Base-by-base conservation (phyloP, 495 filamentous ascomycete species). In the Penicillium cosmopolitanum region DNA sequence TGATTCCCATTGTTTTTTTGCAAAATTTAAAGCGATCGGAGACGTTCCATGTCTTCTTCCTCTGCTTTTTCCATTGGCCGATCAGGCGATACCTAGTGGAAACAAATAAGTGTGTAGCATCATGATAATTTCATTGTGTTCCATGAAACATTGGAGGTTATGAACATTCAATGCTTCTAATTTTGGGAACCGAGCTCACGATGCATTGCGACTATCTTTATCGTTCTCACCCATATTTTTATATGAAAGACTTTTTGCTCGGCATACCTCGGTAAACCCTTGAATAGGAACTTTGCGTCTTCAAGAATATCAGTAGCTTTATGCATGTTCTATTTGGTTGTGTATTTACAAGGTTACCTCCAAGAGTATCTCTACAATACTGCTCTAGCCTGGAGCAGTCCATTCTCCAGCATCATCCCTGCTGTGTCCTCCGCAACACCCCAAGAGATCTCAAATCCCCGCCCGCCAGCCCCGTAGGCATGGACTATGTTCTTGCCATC, bases 401-500 rank as follows among this genome's bases (percentile, higher is more conserved):
- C 70, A 56, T 60, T 61, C 56, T 66, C 65, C 25, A 63, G 33
- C 69, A 79, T 74, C 65, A 76, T 53, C 2, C 42, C 53, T 2
- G 67, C 55, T 15, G 74, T 67, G 62, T 77, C 75, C 56, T 76
- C 76, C 4, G 76, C 76, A 28, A 80, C 70, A 4, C 76, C 76
- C 60, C 70, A 65, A 28, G 76, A 79, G 25, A 78, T 46, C 62
- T 78, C 76, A 56, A 79, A 87, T 0, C 86, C 86, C 36, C 86
- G 72, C 6, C 85, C 86, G 13, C 85, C 86, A 55, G 84, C 72
- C 13, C 86, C 86, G 67, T 88, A 89, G 6, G 83, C 85, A 76
- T 89, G 85, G 42, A 89, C 78, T 16, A 88, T 68, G 9, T 38
- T 52, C 21, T 62, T 61, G 1, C 58, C 68, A 15, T 60, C 63